Base-by-base conservation (phyloP, 306 rosid genomes). In the Delonix regia region DNA sequence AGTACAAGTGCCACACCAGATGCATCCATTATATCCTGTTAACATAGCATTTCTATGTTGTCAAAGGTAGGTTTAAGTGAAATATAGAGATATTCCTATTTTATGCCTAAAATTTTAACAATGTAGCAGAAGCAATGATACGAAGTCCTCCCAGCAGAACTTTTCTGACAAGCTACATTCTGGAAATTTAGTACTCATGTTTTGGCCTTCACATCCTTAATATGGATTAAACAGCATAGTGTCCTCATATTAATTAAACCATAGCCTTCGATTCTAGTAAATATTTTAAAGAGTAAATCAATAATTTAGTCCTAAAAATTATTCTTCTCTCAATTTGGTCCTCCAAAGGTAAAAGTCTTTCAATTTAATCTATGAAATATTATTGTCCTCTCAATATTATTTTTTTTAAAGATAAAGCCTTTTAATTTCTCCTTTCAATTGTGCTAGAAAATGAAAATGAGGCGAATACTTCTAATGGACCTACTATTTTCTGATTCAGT, bases 1-100 rank as follows among this genome's bases (percentile, higher is more conserved):
- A 94, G 70, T 77, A 90, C 92, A 64, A 94, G 95, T 21, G 92
- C 87, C 82, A 89, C 99, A 47, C 97, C 99, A 60, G 92, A 81
- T 86, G 89, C 88, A 73, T 94, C 97, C 92, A 94, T 72, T 85
- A 87, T 34, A 78, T 90, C 97, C 99, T 92, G 90, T 57, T 69
- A 75, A 63, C 62, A 83, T 51, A 71, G 19, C 76, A 79, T 24
- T 49, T 76, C 28, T 66, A 44, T 25, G 48, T 74, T 63, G 38
- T 44, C 34, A 28, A 44, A 76, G 65, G 22, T 3, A 9, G 49
- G 3, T 39, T 27, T 22, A 10, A 21, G 63, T 59, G 69, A 55
- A 55, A 12, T 28, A 68, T 28, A 68, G 25, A 60, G 76, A n/a
- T 47, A 11, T 47, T 71, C 53, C 25, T 39, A 68, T 61, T 18